These are phyloP conservation scores for Backusella mclennaniae DNA, from an alignment of 192 early-diverging fungal genomes.

Conservation along the genomic window DNA sequence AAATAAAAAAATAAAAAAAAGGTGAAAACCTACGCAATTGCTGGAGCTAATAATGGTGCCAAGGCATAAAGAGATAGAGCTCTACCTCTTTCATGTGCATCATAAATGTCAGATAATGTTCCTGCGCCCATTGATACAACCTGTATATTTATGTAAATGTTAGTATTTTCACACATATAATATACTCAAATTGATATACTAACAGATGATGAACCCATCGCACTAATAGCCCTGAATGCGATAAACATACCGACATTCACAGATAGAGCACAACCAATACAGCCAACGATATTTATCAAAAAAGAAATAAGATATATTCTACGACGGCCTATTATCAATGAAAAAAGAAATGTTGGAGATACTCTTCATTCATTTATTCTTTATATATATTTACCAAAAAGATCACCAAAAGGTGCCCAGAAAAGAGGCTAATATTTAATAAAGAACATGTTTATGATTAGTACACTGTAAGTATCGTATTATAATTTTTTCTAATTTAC, in stretches of 20 bases:
- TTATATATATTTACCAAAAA: neutral
- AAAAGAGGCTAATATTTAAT: constrained; percentile 15
- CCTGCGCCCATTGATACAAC: constrained; percentile 35
- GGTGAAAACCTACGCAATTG: constrained; percentile 18
- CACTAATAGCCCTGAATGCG: constrained; percentile 24
- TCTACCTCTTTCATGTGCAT: constrained; percentile 29
- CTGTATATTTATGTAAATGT: neutral
- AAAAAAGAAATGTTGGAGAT: neutral
- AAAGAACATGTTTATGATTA: neutral
- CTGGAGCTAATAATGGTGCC: constrained; percentile 28
- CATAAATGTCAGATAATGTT: constrained; percentile 36
- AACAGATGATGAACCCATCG: constrained; percentile 28
- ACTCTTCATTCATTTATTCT: neutral
- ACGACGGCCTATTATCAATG: constrained; percentile 17
- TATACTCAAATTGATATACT: neutral
- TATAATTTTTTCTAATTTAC: constrained; percentile 4
- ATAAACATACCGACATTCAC: constrained; percentile 28
- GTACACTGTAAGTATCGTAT: neutral
- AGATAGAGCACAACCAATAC: constrained; percentile 29
- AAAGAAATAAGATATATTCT: constrained; percentile 31
- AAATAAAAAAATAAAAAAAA: neutral
- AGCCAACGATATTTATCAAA: constrained; percentile 20
- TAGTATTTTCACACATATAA: neutral
- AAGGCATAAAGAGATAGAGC: constrained; percentile 29
- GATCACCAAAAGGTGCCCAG: constrained; percentile 30